Base-by-base conservation (phyloP, 495 filamentous ascomycete species). In the Podospora australis region DNA sequence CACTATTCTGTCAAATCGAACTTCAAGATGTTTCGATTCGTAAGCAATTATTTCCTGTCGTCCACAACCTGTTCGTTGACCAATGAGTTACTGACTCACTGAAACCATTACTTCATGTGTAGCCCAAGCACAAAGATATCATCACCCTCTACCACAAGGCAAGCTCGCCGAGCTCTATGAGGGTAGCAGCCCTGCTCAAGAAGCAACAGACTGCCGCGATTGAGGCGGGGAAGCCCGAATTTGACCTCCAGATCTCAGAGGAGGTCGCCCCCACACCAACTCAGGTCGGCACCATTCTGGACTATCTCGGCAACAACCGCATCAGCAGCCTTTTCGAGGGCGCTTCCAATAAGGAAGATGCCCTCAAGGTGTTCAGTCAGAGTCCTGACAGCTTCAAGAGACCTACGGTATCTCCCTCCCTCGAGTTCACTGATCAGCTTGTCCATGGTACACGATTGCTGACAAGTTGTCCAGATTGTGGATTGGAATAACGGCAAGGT, bases 121-220 rank as follows among this genome's bases (percentile, higher is more conserved):
- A 30, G 8, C 21, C 39, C 57, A 90, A 86, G 76, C 77, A 67
- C 90, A 90, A 79, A 75, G 88, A 97, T 74, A 81, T 95, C 52
- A 83, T 98, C 58, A 96, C 90, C 48, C 84, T 98, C 73, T 98
- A 97, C 78, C 91, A 96, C 78, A 81, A 83, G 55, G 78, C 91
- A 20, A 70, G 68, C 32, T 68, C 75, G 14, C 70, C 80, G 2
- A 65, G 80, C 54, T 95, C 88, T 2, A 73, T 73, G 11, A 79
- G 81, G 35, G 78, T 80, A 24, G 76, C 84, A 19, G 81, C 80
- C 21, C 64, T 90, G 42, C 79, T 97, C 20, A 90, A 91, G 61
- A 79, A 86, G 65, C 71, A 79, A 9, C 82, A 83, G 3, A 77
- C 80, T n/a, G 71, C 71, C 10, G 83, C 85, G 8, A 53, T 72